These are phyloP conservation scores for Penicillium capsulatum DNA, from an alignment of 2,329 filamentous ascomycete species.

Conservation along the genomic window DNA sequence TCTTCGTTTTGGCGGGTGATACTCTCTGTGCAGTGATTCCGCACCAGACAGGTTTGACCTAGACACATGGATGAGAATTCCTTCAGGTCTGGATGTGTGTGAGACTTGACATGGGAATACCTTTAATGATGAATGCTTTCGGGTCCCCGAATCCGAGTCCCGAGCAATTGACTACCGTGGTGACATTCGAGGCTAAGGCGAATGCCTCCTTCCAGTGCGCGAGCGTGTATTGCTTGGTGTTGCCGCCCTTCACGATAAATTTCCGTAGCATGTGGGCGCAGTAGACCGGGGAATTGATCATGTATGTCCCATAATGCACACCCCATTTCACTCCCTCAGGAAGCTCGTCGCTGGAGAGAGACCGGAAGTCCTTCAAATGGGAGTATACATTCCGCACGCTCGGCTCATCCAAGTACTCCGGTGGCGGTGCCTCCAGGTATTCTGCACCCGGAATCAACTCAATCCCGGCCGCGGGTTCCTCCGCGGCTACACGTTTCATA, in stretches of 20 bases:
- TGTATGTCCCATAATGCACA: constrained; percentile 40
- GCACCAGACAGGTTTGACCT: constrained; percentile 48
- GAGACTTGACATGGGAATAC: too few species aligned
- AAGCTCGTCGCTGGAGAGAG: constrained; percentile 27
- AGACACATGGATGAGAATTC: background rate
- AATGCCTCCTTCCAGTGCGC: constrained; percentile 37
- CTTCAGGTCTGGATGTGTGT: background rate
- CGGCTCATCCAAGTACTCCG: constrained; percentile 31
- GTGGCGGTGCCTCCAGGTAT: constrained; percentile 39
- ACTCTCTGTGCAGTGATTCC: constrained; percentile 41
- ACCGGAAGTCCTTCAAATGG: constrained; percentile 35
- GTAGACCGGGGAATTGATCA: constrained; percentile 45
- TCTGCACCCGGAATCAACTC: constrained; percentile 39
- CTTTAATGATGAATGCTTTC: constrained; percentile 43
- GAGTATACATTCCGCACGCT: constrained; percentile 29
- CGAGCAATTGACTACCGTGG: constrained; percentile 45
- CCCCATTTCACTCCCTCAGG: constrained; percentile 40
- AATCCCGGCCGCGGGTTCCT: constrained; percentile 38
- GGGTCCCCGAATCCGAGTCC: constrained; percentile 43
- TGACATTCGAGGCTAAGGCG: constrained; percentile 30
- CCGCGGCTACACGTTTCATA: constrained; percentile 34
- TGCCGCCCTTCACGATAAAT: constrained; percentile 40
- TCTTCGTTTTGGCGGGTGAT: constrained; percentile 61
- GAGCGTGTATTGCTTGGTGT: constrained; percentile 26
- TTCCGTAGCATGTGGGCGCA: constrained; percentile 39